Base-by-base conservation (phyloP, 768 basidiomycete genomes). In the Suillus bovinus region DNA sequence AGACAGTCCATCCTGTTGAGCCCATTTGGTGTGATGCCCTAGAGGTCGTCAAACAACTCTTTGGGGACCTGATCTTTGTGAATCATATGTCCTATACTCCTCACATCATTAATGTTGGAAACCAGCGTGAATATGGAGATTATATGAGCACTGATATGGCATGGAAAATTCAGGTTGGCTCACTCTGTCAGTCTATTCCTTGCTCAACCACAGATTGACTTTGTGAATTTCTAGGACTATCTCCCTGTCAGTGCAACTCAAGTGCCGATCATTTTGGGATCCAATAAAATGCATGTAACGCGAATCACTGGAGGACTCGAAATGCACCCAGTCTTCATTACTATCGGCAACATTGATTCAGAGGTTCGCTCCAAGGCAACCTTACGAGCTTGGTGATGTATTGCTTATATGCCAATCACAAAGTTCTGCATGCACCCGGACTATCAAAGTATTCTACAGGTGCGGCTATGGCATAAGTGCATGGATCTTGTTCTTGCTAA, bases 201-300 rank as follows among this genome's bases (percentile, higher is more conserved):
- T 74, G 34, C n/a, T n/a, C n/a, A n/a, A n/a, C n/a, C n/a, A n/a
- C n/a, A n/a, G n/a, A n/a, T n/a, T 39, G 7, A 17, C 5, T 39
- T 7, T 5, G 17, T 36, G 34, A 10, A 17, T 39, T 78, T 78
- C 39, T 42, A 67, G 70, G 56, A 58, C 2, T 31, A 65, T 47
- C 44, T 74, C n/a, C 71, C 68, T 5, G 13, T 46, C 4, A 73
- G 72, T 0, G 61, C 67, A 1, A 76, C 74, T 3, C 61, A 77
- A 13, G 62, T 76, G 3, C 72, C 75, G 5, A 64, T 68, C 4
- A 67, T 77, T 20, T 54, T 70, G 1, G 70, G 71, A 11, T 73
- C 73, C 1, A 71, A 78, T 58, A 78, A 78, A 59, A 76, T 76
- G 14, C 68, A 65, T 56, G 69, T 78, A 16, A 71, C 73, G 0